Conservation (phyloP, 129 eudicot genomes). For the Centella asiatica region DNA sequence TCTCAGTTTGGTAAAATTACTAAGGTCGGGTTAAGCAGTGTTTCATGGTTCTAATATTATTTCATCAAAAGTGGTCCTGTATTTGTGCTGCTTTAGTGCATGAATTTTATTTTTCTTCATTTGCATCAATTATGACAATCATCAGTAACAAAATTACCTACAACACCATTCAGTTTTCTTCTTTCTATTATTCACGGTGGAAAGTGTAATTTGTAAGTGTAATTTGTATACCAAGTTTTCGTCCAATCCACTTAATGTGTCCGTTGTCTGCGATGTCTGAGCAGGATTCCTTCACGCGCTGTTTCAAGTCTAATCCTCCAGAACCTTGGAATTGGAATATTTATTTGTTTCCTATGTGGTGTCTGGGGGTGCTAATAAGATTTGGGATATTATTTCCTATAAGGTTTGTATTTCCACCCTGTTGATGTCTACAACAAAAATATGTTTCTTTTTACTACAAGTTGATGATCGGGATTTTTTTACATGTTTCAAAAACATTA, state of each 20-base stretch:
- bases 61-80: no score
- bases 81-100: no score
- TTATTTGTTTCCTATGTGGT: constrained; percentile 96
- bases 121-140: no score
- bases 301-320: constrained; percentile 95
- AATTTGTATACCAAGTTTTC: no score
- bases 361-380: constrained; percentile 88
- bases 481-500: neutral
- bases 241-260: no score
- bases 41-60: no score
- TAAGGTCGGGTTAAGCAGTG: no score
- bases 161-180: no score
- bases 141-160: no score
- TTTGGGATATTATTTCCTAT: constrained; percentile 75
- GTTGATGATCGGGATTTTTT: neutral
- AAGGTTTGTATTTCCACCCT: constrained; percentile 39
- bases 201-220: neutral
- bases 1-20: neutral
- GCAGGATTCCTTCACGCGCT: constrained; percentile 97
- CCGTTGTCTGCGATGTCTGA: constrained; percentile 19
- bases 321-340: constrained; percentile 99
- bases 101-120: no score
- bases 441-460: neutral
- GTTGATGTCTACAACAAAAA: neutral
- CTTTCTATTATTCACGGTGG: no score